These are phyloP conservation scores for Clitopilus hobsonii DNA, from an alignment of 768 basidiomycete genomes.

Conservation along the genomic window DNA sequence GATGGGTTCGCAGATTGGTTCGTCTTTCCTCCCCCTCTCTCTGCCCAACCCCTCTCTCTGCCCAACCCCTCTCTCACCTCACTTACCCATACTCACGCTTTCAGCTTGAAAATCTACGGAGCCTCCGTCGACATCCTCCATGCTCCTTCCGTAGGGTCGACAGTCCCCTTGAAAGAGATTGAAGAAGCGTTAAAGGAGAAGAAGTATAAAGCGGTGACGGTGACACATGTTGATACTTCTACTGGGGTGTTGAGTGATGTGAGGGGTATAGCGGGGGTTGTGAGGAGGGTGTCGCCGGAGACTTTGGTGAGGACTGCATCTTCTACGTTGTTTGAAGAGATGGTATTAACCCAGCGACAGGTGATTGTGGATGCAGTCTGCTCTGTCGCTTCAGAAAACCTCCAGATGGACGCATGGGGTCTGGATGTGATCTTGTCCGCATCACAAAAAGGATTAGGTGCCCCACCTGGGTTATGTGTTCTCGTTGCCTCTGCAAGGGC, in stretches of 20 bases:
- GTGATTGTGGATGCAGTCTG: slow-evolving; percentile 84
- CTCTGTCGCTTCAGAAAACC: slow-evolving; percentile 88
- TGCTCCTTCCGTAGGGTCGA: slow-evolving; percentile 58
- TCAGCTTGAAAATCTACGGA: slow-evolving; percentile 75
- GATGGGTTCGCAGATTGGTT: slow-evolving; percentile 80
- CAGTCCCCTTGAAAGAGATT: slow-evolving; percentile 49
- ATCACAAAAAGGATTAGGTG: slow-evolving; percentile 83
- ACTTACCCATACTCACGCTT: too few species aligned
- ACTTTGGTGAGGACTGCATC: slow-evolving; percentile 59
- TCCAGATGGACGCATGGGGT: slow-evolving; percentile 84
- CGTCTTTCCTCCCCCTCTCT: slow-evolving; percentile 12
- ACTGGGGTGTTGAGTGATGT: slow-evolving; percentile 80
- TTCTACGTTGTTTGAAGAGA: too few species aligned
- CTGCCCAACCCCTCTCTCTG: too few species aligned
- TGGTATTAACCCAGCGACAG: too few species aligned
- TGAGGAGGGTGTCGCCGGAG: slow-evolving; percentile 69
- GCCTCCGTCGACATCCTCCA: slow-evolving; percentile 72
- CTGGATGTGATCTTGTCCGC: slow-evolving; percentile 79
- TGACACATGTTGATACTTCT: slow-evolving; percentile 90
- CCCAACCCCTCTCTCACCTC: too few species aligned
- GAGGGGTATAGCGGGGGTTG: slow-evolving; percentile 60
- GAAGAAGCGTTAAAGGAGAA: slow-evolving; percentile 60
- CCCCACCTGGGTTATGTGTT: slow-evolving; percentile 83
- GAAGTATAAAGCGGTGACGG: slow-evolving; percentile 76
- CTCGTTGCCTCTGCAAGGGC: slow-evolving; percentile 71